Conservation (phyloP, 345 rosid genomes). For the Lenwebbia sp. region DNA sequence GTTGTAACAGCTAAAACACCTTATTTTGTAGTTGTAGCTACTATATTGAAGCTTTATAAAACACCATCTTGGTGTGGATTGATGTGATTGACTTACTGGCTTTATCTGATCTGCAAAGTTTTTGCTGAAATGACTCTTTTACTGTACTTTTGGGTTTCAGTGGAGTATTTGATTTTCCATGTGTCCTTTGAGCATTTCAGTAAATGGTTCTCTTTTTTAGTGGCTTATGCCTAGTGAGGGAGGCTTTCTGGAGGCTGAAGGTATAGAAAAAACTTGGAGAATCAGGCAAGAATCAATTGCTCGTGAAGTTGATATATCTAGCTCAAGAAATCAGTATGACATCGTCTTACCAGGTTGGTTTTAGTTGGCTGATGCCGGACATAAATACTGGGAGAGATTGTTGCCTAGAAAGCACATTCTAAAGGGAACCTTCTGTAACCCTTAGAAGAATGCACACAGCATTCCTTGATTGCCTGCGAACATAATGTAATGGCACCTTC, state of each 20-base stretch:
- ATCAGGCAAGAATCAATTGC: slow-evolving; percentile 59
- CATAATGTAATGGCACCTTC: neutral
- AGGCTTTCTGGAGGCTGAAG: slow-evolving; percentile 81
- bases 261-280: slow-evolving; percentile 78
- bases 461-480: neutral
- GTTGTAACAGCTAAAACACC: neutral
- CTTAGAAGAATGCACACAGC: neutral
- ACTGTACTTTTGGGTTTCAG: neutral
- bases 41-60: neutral
- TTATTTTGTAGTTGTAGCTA: neutral
- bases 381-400: neutral
- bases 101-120: neutral
- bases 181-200: neutral
- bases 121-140: neutral
- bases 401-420: neutral
- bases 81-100: neutral
- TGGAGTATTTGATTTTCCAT: neutral
- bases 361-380: neutral
- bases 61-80: neutral
- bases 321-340: slow-evolving; percentile 68
- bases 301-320: slow-evolving; percentile 45
- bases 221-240: slow-evolving; percentile 84
- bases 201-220: slow-evolving; percentile 22
- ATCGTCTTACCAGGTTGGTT: slow-evolving; percentile 74
- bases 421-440: neutral